Conservation (phyloP, 2,329 filamentous ascomycete genomes). For the Colletotrichum spinosum region DNA sequence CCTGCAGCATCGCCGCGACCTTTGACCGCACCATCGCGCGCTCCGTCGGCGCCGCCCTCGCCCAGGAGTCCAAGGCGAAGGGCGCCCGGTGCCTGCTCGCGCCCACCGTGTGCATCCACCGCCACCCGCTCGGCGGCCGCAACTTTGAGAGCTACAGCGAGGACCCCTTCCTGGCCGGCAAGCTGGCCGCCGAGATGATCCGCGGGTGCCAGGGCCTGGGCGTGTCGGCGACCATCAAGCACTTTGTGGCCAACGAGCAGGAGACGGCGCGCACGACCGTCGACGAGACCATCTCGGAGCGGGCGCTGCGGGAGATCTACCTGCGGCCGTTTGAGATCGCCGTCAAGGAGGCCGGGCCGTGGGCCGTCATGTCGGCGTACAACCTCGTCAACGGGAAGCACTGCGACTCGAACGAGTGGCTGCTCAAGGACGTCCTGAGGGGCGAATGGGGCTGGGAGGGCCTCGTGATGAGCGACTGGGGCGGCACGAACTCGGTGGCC, state of each 20-base stretch:
- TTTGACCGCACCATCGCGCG: conserved; percentile 78
- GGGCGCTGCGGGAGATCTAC: conserved; percentile 46
- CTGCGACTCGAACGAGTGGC: conserved; percentile 59
- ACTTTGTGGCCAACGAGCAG: conserved; percentile 47
- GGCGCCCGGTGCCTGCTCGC: conserved; percentile 76
- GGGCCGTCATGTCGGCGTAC: conserved; percentile 47
- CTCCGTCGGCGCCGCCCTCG: conserved; percentile 76
- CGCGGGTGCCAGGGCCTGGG: conserved; percentile 77
- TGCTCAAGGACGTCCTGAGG: conserved; percentile 76
- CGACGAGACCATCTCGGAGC: conserved; percentile 41
- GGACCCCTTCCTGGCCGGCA: conserved; percentile 76
- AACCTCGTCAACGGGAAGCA: conserved; percentile 57
- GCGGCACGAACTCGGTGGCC: conserved; percentile 81
- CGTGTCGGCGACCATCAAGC: conserved; percentile 73
- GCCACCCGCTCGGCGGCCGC: conserved; percentile 71
- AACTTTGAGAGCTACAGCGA: conserved; percentile 71
- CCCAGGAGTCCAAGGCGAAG: conserved; percentile 77
- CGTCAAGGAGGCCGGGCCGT: conserved; percentile 43
- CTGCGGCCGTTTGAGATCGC: conserved; percentile 46
- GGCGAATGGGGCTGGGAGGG: conserved; percentile 83
- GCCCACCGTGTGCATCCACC: conserved; percentile 68
- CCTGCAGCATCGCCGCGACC: conserved; percentile 77
- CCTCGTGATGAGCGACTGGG: conserved; percentile 77
- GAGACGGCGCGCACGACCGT: conserved; percentile 54
- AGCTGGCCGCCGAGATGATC: conserved; percentile 73